A percentile compares a stretch with the other conserved stretches of the same genome.
phyloP scores from a whole-genome alignment of 1,139 yeast species.

The Geotrichum siamense region DNA sequence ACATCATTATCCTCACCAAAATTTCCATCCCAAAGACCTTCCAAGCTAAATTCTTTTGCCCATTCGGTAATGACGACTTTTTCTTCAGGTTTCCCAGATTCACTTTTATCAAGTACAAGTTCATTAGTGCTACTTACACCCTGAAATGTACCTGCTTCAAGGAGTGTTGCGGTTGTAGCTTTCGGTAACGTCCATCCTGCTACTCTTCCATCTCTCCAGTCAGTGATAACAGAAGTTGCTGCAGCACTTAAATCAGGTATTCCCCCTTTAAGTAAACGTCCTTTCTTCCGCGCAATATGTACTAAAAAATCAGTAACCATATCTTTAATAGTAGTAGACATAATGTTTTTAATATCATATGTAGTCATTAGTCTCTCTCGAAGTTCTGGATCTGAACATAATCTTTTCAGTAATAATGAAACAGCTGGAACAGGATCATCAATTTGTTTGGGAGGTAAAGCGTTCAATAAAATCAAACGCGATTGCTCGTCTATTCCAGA shows the following conservation, averaged over 20 bases:
- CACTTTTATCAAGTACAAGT: conserved; percentile 20
- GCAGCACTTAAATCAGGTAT: conserved; percentile 84
- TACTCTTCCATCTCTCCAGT: conserved; percentile 96
- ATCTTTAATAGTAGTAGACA: conserved; percentile 39
- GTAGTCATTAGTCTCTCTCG: conserved; percentile 64
- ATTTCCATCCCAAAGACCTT: conserved; percentile 47
- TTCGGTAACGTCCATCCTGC: conserved; percentile 88
- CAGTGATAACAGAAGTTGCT: conserved; percentile 74
- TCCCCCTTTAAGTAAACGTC: conserved; percentile 90
- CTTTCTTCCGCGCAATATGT: conserved; percentile 87
- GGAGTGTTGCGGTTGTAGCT: conserved; percentile 22
- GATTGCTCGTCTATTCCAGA: conserved; percentile 69
- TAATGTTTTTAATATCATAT: conserved; percentile 78
- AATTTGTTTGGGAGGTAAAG: conserved; percentile 82
- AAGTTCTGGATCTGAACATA: conserved; percentile 54
- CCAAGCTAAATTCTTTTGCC: conserved; percentile 92
- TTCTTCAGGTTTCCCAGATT: conserved; percentile 41
- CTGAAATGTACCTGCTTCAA: conserved; percentile 30
- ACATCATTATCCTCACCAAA: conserved; percentile 20
- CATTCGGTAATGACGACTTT: conserved; percentile 81
- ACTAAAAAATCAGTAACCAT: conserved; percentile 69
- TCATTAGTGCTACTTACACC: conserved; percentile 32
- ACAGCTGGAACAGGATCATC: conserved; percentile 82
- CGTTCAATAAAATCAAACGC: conserved; percentile 77
- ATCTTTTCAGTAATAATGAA: conserved; percentile 63